Conservation (phyloP, 2,329 filamentous ascomycete genomes). For the Ophiocordyceps camponoti-floridani region DNA sequence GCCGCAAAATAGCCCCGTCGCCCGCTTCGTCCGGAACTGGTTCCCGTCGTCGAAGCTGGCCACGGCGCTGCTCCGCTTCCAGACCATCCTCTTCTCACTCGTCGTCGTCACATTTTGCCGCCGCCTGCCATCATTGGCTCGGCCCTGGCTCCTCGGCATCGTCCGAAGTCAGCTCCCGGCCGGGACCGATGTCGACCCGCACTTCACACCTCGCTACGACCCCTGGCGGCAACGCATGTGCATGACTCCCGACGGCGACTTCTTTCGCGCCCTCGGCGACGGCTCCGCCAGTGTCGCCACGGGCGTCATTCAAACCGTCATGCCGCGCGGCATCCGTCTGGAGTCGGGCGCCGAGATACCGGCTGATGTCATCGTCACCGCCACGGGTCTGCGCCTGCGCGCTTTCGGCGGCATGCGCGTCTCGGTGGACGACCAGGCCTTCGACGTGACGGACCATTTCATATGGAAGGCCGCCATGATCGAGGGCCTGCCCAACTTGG, state of each 20-base stretch:
- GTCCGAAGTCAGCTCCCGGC: slow-evolving; percentile 28
- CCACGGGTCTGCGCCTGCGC: slow-evolving; percentile 40
- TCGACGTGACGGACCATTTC: slow-evolving; percentile 25
- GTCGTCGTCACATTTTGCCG: slow-evolving; percentile 27
- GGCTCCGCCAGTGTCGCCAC: slow-evolving; percentile 24
- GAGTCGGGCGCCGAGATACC: slow-evolving; percentile 23
- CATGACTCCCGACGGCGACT: slow-evolving; percentile 28
- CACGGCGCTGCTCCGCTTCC: slow-evolving; percentile 26
- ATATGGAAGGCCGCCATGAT: slow-evolving; percentile 45
- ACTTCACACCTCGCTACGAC: slow-evolving; percentile 35
- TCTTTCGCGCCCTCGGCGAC: slow-evolving; percentile 20
- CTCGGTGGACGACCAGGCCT: slow-evolving; percentile 26
- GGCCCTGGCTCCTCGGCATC: slow-evolving; percentile 20
- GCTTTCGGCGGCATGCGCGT: slow-evolving; percentile 35
- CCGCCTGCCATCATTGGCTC: slow-evolving; percentile 25
- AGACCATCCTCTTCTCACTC: slow-evolving; percentile 25
- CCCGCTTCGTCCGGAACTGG: slow-evolving; percentile 15
- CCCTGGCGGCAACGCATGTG: slow-evolving; percentile 56
- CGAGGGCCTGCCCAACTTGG: slow-evolving; percentile 41
- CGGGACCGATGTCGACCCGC: slow-evolving; percentile 27
- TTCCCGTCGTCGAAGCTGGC: slow-evolving; percentile 21
- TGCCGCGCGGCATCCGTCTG: slow-evolving; percentile 23
- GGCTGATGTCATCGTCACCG: slow-evolving; percentile 46
- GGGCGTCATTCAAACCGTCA: slow-evolving; percentile 25
- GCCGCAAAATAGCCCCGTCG: slow-evolving; percentile 19